Percentiles rank a stretch among this genome's conserved stretches.
Evolutionary conservation across 106 monocot genomes (phyloP).

Genomic region (Dioscorea dumetorum): DNA sequence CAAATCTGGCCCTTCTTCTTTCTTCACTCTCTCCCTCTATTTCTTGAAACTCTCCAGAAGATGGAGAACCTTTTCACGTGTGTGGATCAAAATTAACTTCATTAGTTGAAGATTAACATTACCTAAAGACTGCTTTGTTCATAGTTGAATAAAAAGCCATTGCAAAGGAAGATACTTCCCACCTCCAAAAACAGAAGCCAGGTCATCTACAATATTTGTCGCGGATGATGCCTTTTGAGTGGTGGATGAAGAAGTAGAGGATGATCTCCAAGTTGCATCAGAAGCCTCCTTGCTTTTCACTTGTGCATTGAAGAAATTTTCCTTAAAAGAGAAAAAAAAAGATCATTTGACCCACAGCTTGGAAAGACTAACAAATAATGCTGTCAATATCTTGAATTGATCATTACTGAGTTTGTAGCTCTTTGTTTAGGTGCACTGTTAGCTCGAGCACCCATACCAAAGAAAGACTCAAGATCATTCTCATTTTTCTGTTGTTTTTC

Average conservation of each 20-base stretch:
- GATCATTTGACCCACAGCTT: not conserved
- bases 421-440: conserved; percentile 81
- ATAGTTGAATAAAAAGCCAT: too few species aligned
- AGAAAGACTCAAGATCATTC: conserved; percentile 85
- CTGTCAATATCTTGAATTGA: not conserved
- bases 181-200: conserved; percentile 88
- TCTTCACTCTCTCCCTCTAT: conserved; percentile 85
- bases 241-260: conserved; percentile 42
- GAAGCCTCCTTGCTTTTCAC: conserved; percentile 31
- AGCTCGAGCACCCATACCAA: conserved; percentile 66
- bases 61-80: conserved; percentile 29
- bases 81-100: too few species aligned
- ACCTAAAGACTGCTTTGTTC: too few species aligned
- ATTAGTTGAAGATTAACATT: too few species aligned
- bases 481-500: conserved; percentile 40
- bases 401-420: conserved; percentile 41
- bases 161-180: not conserved
- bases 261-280: conserved; percentile 14
- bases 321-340: conserved; percentile 44
- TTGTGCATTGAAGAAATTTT: conserved; percentile 53
- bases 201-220: conserved; percentile 80
- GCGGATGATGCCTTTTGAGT: conserved; percentile 57
- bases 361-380: not conserved
- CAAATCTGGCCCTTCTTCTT: conserved; percentile 77
- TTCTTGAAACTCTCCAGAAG: conserved; percentile 80